phyloP scores from a whole-genome alignment of 164 flowering plant species.

The Magnolia officinalis region DNA sequence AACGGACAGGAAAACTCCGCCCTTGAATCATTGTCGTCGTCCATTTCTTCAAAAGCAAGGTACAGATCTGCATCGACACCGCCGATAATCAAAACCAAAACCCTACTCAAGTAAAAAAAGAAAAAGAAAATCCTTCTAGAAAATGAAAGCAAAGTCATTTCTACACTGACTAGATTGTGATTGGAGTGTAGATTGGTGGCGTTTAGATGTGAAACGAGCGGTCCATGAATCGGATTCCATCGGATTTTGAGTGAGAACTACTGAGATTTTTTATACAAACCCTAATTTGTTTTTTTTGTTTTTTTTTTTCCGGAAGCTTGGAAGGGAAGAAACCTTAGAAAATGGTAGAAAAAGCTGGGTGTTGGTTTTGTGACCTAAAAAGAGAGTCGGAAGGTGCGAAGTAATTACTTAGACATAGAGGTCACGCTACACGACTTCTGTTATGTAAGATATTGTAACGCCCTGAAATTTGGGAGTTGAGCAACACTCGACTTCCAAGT shows the following conservation, averaged over 20 bases:
- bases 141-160: too few species aligned
- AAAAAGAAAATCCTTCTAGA: too few species aligned
- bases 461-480: too few species aligned
- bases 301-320: neutral
- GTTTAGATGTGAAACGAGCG: neutral
- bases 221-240: neutral
- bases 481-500: too few species aligned
- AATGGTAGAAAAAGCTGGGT: neutral
- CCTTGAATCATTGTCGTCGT: constrained; percentile 65
- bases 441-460: too few species aligned
- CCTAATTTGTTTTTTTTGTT: too few species aligned
- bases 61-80: constrained; percentile 46
- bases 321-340: neutral
- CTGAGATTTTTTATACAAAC: neutral
- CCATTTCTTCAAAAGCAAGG: constrained; percentile 70
- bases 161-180: neutral
- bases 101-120: neutral
- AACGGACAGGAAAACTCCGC: constrained; percentile 81
- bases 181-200: constrained; percentile 1
- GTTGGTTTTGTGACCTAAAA: neutral
- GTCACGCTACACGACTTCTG: neutral
- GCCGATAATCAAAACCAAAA: neutral
- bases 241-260: neutral
- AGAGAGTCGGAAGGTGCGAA: neutral
- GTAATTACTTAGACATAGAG: neutral